Evolutionary conservation across 495 filamentous ascomycete genomes (phyloP).

Genomic region (Penicillium odoratum): DNA sequence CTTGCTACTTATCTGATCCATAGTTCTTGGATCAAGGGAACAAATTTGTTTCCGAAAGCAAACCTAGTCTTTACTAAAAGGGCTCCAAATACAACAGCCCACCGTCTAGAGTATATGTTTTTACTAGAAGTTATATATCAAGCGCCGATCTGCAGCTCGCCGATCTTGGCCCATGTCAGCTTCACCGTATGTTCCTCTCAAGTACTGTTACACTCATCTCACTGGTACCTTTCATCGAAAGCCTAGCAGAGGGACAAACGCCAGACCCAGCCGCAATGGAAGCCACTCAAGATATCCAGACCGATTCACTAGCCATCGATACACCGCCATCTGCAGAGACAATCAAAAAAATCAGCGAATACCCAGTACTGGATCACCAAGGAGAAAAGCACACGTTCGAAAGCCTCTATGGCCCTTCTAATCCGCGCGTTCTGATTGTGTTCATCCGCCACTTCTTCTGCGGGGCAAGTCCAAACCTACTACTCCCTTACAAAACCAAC

Average conservation of each 20-base stretch:
- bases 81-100: no score
- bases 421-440: constrained; percentile 65
- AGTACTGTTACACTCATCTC: no score
- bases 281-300: neutral
- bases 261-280: neutral
- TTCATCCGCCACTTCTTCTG: constrained; percentile 93
- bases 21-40: no score
- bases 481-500: neutral
- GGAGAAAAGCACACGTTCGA: constrained; percentile 65
- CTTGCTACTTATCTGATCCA: no score
- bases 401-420: constrained; percentile 58
- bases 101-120: no score
- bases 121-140: no score
- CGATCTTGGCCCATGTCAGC: no score
- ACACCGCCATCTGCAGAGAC: constrained; percentile 50
- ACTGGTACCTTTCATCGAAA: neutral
- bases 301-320: constrained; percentile 20
- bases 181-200: no score
- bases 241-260: neutral
- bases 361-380: constrained; percentile 63
- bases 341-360: constrained; percentile 51
- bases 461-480: constrained; percentile 57
- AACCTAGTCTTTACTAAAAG: no score
- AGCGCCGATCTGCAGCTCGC: no score
- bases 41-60: no score